A percentile compares a stretch with the other conserved stretches of the same genome.
These are phyloP conservation scores for Blastocladiella emersonii DNA, from an alignment of 371 early-diverging fungal genomes.

Conservation along the genomic window DNA sequence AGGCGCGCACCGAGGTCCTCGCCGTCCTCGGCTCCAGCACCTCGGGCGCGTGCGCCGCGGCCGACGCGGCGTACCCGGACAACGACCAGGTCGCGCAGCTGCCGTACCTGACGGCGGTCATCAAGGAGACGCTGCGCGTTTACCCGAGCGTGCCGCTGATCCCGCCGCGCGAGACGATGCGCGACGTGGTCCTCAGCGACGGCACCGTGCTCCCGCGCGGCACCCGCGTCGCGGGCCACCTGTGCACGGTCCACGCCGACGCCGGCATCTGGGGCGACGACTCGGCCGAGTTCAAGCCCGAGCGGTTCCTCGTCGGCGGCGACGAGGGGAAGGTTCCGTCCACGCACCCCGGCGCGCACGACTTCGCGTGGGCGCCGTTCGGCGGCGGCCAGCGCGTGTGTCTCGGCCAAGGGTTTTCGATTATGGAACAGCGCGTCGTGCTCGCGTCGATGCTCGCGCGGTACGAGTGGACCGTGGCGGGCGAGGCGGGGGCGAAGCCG, in stretches of 20 bases:
- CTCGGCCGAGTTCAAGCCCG: neutral
- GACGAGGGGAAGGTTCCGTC: neutral
- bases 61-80: slow-evolving; percentile 15
- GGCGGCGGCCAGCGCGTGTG: slow-evolving; percentile 1
- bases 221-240: slow-evolving; percentile 16
- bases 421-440: slow-evolving; percentile 1
- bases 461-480: slow-evolving; percentile 1
- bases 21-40: neutral
- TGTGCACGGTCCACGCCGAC: slow-evolving; percentile 9
- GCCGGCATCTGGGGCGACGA: neutral
- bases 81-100: slow-evolving; percentile 20
- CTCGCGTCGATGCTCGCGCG: neutral
- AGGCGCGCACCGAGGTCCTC: slow-evolving; percentile 15
- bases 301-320: slow-evolving; percentile 12
- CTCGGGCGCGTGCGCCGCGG: neutral
- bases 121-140: slow-evolving; percentile 30
- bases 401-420: slow-evolving; percentile 1
- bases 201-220: slow-evolving; percentile 28
- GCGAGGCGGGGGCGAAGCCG: neutral
- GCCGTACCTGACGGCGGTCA: slow-evolving; percentile 5
- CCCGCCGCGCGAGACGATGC: slow-evolving; percentile 7
- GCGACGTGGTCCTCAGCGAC: slow-evolving; percentile 10
- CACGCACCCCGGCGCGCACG: neutral
- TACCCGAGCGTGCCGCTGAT: slow-evolving; percentile 22
- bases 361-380: neutral